A percentile compares a stretch with the other conserved stretches of the same genome.
Evolutionary conservation across 805 yeast species (phyloP).

Genomic region (Millerozyma miso): DNA sequence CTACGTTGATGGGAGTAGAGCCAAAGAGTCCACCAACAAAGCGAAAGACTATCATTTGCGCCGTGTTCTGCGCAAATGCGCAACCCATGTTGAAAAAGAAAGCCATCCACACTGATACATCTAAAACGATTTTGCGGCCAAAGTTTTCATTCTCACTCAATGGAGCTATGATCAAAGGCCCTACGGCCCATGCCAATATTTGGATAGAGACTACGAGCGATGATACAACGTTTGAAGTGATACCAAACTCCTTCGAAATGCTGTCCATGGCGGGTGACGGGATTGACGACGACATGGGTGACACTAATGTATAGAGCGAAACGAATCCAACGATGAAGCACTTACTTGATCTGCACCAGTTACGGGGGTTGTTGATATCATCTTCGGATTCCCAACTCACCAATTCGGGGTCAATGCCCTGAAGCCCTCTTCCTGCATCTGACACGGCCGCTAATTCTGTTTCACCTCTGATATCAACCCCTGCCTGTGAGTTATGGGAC

Average conservation of each 20-base stretch:
- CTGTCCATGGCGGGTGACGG: conserved; percentile 32
- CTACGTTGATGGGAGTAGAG: conserved; percentile 35
- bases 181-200: conserved; percentile 37
- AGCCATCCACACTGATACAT: conserved; percentile 30
- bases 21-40: conserved; percentile 37
- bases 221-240: conserved; percentile 18
- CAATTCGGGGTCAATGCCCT: conserved; percentile 32
- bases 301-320: conserved; percentile 32
- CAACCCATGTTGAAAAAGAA: conserved; percentile 33
- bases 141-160: conserved; percentile 33
- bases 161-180: conserved; percentile 38
- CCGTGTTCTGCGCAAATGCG: conserved; percentile 29
- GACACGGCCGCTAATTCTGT: conserved; percentile 20
- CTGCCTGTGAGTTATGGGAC: neutral
- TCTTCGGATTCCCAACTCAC: conserved; percentile 30
- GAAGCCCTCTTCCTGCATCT: conserved; percentile 29
- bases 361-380: conserved; percentile 32
- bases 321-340: conserved; percentile 22
- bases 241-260: conserved; percentile 26
- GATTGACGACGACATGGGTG: conserved; percentile 41
- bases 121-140: conserved; percentile 32
- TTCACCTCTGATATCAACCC: conserved; percentile 7
- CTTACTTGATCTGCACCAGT: conserved; percentile 26
- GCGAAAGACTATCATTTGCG: conserved; percentile 30
- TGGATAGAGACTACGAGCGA: conserved; percentile 34